Percentiles rank a stretch among this genome's conserved stretches.
phyloP scores from a whole-genome alignment of 2,329 filamentous ascomycete genomes.

The Exophiala bonariae region DNA sequence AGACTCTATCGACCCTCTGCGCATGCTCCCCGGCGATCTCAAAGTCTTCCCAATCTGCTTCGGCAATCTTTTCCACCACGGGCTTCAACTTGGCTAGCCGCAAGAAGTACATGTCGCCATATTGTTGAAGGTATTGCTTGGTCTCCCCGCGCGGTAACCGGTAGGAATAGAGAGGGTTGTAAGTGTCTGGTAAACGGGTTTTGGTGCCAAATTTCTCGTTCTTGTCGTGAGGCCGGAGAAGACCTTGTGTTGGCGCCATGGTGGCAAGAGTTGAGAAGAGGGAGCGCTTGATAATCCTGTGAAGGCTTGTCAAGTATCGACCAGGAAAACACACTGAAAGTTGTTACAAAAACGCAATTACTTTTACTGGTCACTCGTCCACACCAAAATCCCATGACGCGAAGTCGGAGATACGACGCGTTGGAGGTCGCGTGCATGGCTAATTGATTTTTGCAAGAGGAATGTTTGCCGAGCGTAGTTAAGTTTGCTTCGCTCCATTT shows the following conservation, averaged over 20 bases:
- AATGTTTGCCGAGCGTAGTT: too few species aligned
- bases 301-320: too few species aligned
- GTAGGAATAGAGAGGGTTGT: constrained; percentile 76
- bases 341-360: too few species aligned
- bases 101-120: constrained; percentile 95
- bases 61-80: constrained; percentile 71
- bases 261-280: constrained; percentile 11
- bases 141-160: constrained; percentile 63
- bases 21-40: constrained; percentile 75
- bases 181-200: constrained; percentile 52
- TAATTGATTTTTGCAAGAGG: too few species aligned
- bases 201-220: constrained; percentile 52
- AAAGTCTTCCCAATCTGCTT: constrained; percentile 74
- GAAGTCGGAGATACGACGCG: too few species aligned
- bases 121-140: constrained; percentile 87
- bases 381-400: too few species aligned
- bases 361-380: too few species aligned
- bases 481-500: too few species aligned
- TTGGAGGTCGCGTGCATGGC: too few species aligned
- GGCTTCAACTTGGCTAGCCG: constrained; percentile 86
- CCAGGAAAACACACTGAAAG: too few species aligned
- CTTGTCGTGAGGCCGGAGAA: constrained; percentile 19
- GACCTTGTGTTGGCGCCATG: constrained; percentile 18
- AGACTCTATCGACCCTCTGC: constrained; percentile 76
- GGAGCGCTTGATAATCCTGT: too few species aligned